phyloP scores from a whole-genome alignment of 192 early-diverging fungal genomes.

The Lobosporangium transversale region DNA sequence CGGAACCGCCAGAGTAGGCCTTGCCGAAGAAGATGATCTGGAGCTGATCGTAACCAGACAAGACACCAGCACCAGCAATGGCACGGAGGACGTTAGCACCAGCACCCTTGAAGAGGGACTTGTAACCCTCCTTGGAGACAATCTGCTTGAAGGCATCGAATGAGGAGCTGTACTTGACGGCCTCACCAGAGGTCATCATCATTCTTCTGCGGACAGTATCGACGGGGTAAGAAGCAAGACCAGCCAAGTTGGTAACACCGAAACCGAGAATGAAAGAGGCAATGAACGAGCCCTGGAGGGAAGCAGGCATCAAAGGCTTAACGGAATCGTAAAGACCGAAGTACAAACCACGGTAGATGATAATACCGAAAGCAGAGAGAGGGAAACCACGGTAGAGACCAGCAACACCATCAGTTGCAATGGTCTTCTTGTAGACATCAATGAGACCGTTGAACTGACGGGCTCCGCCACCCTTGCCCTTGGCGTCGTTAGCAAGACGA shows the following conservation, averaged over 20 bases:
- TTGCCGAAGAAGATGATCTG: conserved; percentile 65
- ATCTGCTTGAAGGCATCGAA: conserved; percentile 91
- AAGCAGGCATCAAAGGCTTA: conserved; percentile 53
- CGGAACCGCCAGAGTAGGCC: conserved; percentile 55
- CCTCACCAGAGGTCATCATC: conserved; percentile 94
- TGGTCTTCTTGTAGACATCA: conserved; percentile 88
- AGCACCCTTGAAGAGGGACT: conserved; percentile 99
- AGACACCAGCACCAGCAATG: conserved; percentile 96
- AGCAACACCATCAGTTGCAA: conserved; percentile 83
- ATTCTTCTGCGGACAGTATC: conserved; percentile 98
- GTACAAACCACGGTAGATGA: conserved; percentile 61
- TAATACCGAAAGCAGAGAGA: conserved; percentile 51
- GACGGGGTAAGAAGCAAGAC: conserved; percentile 94
- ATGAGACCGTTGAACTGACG: conserved; percentile 97
- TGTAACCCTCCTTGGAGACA: conserved; percentile 88
- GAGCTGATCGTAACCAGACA: conserved; percentile 85
- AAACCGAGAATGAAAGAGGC: conserved; percentile 73
- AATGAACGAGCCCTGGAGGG: conserved; percentile 48
- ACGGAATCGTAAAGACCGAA: conserved; percentile 77
- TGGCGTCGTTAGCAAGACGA: conserved; percentile 94
- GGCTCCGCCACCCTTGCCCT: conserved; percentile 80
- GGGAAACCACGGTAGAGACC: conserved; percentile 93
- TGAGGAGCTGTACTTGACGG: conserved; percentile 89
- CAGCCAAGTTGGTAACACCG: conserved; percentile 87
- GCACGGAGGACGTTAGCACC: conserved; percentile 99